Conservation (phyloP, 163 green algal species). For the Chlamydomonas reinhardtii region DNA sequence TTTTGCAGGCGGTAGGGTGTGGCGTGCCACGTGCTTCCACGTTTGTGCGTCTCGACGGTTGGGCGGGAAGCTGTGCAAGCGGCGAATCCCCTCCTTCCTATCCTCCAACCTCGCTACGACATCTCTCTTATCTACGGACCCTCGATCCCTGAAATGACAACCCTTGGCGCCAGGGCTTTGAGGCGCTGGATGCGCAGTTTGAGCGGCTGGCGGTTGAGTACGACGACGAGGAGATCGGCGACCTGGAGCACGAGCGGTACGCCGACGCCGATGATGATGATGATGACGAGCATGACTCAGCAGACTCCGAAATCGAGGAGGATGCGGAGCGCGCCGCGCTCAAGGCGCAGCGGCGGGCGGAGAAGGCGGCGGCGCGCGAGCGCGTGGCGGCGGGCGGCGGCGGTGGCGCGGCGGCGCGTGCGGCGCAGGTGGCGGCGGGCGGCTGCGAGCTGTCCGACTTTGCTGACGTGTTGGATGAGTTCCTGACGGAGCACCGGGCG, state of each 20-base stretch:
- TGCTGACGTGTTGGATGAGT: slow-evolving; percentile 72
- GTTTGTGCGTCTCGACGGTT: too few relatives aligned
- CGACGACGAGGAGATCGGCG: slow-evolving; percentile 36
- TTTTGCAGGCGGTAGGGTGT: slow-evolving; percentile 64
- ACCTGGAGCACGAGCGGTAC: slow-evolving; percentile 30
- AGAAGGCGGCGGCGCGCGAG: neutral
- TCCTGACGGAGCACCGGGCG: slow-evolving; percentile 59
- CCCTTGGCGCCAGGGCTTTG: slow-evolving; percentile 19
- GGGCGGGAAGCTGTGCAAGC: too few relatives aligned
- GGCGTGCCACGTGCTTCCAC: too few relatives aligned
- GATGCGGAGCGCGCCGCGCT: too few relatives aligned
- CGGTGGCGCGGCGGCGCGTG: slow-evolving; percentile 14
- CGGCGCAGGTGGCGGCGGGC: slow-evolving; percentile 35
- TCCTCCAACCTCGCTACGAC: too few relatives aligned
- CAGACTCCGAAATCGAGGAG: neutral
- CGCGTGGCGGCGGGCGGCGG: slow-evolving; percentile 41
- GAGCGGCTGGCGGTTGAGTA: slow-evolving; percentile 65
- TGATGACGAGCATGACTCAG: slow-evolving; percentile 40
- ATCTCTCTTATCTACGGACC: too few relatives aligned
- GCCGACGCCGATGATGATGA: slow-evolving; percentile 46
- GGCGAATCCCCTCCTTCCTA: too few relatives aligned
- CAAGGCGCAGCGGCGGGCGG: too few relatives aligned
- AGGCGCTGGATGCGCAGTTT: slow-evolving; percentile 63
- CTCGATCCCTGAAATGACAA: too few relatives aligned
- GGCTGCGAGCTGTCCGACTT: slow-evolving; percentile 58